These are phyloP conservation scores for Elaeis guineensis DNA, from an alignment of 176 grass and related monocot genomes.

Conservation along the genomic window DNA sequence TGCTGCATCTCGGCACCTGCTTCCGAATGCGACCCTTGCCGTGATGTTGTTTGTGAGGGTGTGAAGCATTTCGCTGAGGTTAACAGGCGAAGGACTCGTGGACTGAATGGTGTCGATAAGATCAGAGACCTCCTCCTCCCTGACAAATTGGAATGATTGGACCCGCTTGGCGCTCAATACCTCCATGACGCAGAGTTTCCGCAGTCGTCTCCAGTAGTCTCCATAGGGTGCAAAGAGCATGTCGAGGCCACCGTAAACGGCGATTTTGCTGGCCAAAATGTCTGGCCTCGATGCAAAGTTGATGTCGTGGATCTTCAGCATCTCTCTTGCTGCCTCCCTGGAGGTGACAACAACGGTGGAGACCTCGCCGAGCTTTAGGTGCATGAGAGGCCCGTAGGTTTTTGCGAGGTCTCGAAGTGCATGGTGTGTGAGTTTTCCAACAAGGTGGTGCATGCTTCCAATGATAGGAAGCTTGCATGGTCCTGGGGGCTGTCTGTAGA, in stretches of 20 bases:
- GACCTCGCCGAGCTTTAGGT: conserved; percentile 53
- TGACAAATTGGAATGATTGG: conserved; percentile 27
- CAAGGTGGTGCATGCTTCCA: conserved; percentile 6
- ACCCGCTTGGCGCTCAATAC: conserved; percentile 49
- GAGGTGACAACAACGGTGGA: conserved; percentile 42
- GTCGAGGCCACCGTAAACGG: conserved; percentile 27
- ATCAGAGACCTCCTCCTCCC: conserved; percentile 40
- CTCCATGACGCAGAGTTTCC: conserved; percentile 41
- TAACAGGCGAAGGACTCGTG: neutral
- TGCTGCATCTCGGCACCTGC: conserved; percentile 41
- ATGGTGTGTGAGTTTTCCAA: neutral
- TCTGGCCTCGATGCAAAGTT: conserved; percentile 39
- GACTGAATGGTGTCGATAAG: conserved; percentile 3
- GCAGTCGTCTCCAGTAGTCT: conserved; percentile 50
- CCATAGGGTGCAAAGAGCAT: conserved; percentile 61
- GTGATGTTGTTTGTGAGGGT: conserved; percentile 24
- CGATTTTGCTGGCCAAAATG: conserved; percentile 25
- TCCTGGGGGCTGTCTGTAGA: neutral
- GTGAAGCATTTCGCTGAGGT: conserved; percentile 40
- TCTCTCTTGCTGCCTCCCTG: conserved; percentile 36
- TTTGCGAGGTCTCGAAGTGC: conserved; percentile 36
- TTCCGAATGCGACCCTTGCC: conserved; percentile 33
- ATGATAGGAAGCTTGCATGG: conserved; percentile 1
- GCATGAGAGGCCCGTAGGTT: conserved; percentile 38
- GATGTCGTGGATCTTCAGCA: conserved; percentile 45